Conservation (phyloP, 2,329 filamentous ascomycete species). For the Neodidymelliopsis sp. region DNA sequence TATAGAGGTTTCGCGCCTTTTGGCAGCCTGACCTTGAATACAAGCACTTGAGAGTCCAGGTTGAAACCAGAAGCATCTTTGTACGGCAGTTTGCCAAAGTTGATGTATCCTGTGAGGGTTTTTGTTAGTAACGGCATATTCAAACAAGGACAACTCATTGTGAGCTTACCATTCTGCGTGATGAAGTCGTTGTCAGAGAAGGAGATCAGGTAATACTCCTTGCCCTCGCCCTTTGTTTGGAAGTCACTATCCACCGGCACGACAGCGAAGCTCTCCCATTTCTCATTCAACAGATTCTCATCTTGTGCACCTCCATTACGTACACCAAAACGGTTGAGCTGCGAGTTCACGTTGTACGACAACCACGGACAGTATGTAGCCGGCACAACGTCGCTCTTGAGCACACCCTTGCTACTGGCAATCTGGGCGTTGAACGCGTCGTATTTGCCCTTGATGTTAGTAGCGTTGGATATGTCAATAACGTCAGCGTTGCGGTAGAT, state of each 20-base stretch:
- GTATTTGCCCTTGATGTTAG: constrained; percentile 63
- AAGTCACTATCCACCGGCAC: constrained; percentile 60
- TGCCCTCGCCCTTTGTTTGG: constrained; percentile 56
- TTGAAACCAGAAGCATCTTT: constrained; percentile 64
- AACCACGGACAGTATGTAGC: constrained; percentile 71
- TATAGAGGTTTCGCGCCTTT: constrained; percentile 43
- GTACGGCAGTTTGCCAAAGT: constrained; percentile 65
- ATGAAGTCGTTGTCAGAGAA: constrained; percentile 79
- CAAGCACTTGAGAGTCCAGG: constrained; percentile 68
- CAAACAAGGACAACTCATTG: background rate
- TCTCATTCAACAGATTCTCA: constrained; percentile 71
- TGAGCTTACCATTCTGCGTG: constrained; percentile 67
- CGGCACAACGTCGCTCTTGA: constrained; percentile 63
- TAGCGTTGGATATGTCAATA: constrained; percentile 68
- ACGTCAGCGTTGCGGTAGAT: constrained; percentile 74
- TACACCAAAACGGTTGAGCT: constrained; percentile 70
- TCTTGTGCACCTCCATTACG: constrained; percentile 73
- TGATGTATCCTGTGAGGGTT: constrained; percentile 57
- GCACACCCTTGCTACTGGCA: constrained; percentile 58
- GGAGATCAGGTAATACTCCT: constrained; percentile 73
- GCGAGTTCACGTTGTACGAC: constrained; percentile 70
- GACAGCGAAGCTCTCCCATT: constrained; percentile 75
- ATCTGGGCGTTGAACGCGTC: constrained; percentile 54
- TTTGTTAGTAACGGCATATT: background rate
- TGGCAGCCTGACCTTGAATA: constrained; percentile 65